Percentiles rank a stretch among this genome's conserved stretches.
Evolutionary conservation across 768 basidiomycete species (phyloP).

Genomic region (Podaxis rugospora): DNA sequence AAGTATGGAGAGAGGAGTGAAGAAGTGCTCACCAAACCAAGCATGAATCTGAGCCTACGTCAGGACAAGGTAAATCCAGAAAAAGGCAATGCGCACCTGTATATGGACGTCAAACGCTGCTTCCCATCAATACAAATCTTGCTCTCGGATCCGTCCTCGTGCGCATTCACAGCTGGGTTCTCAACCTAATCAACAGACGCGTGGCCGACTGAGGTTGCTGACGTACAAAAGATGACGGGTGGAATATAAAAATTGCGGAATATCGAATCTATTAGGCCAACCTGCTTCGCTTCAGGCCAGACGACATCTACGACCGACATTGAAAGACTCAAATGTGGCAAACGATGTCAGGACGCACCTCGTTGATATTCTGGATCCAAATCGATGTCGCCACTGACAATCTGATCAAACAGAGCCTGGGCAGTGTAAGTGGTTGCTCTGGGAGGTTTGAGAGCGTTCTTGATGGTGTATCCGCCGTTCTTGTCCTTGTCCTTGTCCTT

Average conservation of each 20-base stretch:
- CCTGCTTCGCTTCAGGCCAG: constrained; percentile 74
- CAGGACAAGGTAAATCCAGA: background rate
- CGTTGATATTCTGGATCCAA: constrained; percentile 78
- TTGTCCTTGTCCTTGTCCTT: constrained; percentile 21
- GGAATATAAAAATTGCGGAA: constrained; percentile 66
- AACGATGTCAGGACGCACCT: constrained; percentile 33
- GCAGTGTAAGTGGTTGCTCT: constrained; percentile 62
- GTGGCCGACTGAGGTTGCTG: background rate
- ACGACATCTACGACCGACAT: constrained; percentile 52
- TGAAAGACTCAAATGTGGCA: background rate
- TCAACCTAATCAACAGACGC: background rate
- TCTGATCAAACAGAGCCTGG: constrained; percentile 62
- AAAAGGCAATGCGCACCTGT: constrained; percentile 38
- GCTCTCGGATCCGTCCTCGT: constrained; percentile 60
- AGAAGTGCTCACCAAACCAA: constrained; percentile 37
- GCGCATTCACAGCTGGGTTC: constrained; percentile 36
- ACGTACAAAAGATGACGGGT: constrained; percentile 66
- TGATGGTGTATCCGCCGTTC: constrained; percentile 25
- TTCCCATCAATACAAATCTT: constrained; percentile 79
- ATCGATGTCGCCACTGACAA: constrained; percentile 58
- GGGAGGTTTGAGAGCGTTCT: constrained; percentile 48
- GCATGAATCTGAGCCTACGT: constrained; percentile 50
- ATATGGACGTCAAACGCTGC: constrained; percentile 73
- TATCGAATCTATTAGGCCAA: constrained; percentile 72
- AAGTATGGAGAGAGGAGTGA: background rate